Evolutionary conservation across 1,139 yeast genomes (phyloP).

Genomic region (Candida sanyaensis): DNA sequence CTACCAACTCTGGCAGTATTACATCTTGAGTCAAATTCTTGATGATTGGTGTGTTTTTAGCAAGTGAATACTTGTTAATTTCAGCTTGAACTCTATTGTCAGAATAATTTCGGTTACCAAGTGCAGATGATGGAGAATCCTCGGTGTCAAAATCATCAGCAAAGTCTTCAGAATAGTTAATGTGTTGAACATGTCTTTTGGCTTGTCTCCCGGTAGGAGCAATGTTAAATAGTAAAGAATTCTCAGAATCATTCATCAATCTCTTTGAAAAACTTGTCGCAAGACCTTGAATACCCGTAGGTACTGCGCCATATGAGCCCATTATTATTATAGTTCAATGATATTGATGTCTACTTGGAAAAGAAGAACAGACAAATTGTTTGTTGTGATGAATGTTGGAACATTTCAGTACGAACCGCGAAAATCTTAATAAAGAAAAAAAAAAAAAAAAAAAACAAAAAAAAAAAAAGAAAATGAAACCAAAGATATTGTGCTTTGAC

Average conservation of each 20-base stretch:
- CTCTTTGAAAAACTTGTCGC: constrained; percentile 59
- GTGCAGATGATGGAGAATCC: constrained; percentile 37
- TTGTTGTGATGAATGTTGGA: neutral
- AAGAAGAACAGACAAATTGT: neutral
- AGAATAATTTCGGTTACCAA: constrained; percentile 6
- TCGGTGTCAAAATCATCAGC: constrained; percentile 69
- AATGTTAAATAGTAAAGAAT: constrained; percentile 57
- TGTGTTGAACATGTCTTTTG: constrained; percentile 70
- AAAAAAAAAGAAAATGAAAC: neutral
- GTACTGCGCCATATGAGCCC: constrained; percentile 19
- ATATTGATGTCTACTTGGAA: neutral
- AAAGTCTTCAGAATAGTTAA: constrained; percentile 82
- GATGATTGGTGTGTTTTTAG: constrained; percentile 33
- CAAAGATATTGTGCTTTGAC: neutral
- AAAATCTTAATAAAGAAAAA: neutral
- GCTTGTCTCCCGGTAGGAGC: constrained; percentile 78
- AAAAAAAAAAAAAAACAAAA: neutral
- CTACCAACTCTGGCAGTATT: constrained; percentile 27
- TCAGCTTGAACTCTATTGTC: constrained; percentile 27
- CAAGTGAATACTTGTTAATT: constrained; percentile 37
- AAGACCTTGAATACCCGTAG: constrained; percentile 69
- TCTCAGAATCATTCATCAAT: constrained; percentile 50
- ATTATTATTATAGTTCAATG: neutral
- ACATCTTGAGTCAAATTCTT: constrained; percentile 25
- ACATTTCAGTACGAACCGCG: neutral